Evolutionary conservation across 2,329 filamentous ascomycete genomes (phyloP), one percentile per base, ranked within the genome.

Genomic region (Aspergillus puulaauensis): DNA sequence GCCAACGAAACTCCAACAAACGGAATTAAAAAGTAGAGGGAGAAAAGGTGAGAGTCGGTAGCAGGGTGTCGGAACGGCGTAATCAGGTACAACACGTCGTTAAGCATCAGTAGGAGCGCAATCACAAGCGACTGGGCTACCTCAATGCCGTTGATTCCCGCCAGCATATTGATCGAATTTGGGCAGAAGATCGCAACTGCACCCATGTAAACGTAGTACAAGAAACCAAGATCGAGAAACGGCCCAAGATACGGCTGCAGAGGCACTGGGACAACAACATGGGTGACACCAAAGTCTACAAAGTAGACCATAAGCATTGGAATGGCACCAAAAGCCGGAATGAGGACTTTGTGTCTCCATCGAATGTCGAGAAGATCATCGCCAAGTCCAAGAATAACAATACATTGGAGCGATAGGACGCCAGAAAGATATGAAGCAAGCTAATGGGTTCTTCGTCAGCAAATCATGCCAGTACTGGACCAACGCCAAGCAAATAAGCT

Each of bases 141-240:
- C 75, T 99, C 95, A 73, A 99, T 95, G 55, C 95, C 95, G 75
- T 99, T 99, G 76, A 99, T 91, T n/a, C 95, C 95, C 0, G 95
- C 95, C n/a, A 99, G 82, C 78, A 99, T 99, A 80, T 99, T 99
- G 84, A 99, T 99, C 75, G 91, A 92, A 79, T 99, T 98, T 6
- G 95, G 93, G 66, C 92, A 96, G 80, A 99, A 99, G 75, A 99
- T 99, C 72, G 93, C 90, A 65, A 99, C 85, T 56, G 90, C 89
- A 52, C 91, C 91, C 95, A 99, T 99, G 82, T 98, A 99, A 70
- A 88, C 79, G 78, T 99, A 99, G 83, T 99, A 99, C 56, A 91
- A 79, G 72, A 85, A 76, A 33, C 89, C 89, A 7, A 98, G 85
- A 73, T 98, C 87, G 72, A 98, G 83, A 49, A 97, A 84, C 66